Evolutionary conservation across 495 filamentous ascomycete species (phyloP), one percentile per base, ranked within the genome.

Genomic region (Penicillium angulare): DNA sequence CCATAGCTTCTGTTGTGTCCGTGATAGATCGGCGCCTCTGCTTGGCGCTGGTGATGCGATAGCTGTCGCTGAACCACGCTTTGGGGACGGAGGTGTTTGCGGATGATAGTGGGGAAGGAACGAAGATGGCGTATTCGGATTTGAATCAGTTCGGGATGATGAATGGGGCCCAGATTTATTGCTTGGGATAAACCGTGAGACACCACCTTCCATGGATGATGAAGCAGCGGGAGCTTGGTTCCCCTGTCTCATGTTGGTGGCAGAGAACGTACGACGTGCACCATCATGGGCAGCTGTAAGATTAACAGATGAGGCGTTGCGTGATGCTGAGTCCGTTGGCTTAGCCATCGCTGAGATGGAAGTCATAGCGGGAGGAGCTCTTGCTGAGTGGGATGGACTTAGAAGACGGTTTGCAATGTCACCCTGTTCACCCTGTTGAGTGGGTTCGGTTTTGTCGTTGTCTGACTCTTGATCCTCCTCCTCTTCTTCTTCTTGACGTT

Each of bases 1-100:
- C 74, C 74, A 77, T 0, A 77, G 66, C 51, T 77, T 77, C 56
- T 75, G 74, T 45, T 77, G 71, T 2, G 74, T 77, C 43, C 74
- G 69, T 9, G 74, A 77, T 13, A 60, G 69, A 12, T 74, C 71
- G 7, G 63, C 55, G 13, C 69, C 69, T 3, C 60, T 64, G 17
- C 61, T 68, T 1, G 68, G 66, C 7, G 72, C 60, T n/a, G 68
- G 67, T 27, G 72, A 71, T 1, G 56, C 41, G 21, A 53, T 34
- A 13, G 51, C 21, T 29, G 53, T 57, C 26, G 34, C 48, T 8
- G 57, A 48, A 7, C 23, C 52, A 24, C 59, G 61, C 24, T 55
- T 59, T 3, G 74, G 74, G 10, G 74, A 75, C 2, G 72, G 71
- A 2, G 72, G 74, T 15, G 71, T 74, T 51, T 74, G 72, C 7